A percentile compares a stretch with the other conserved stretches of the same genome.
Evolutionary conservation across 345 rosid species (phyloP).

Genomic region (Limnanthes douglasii): DNA sequence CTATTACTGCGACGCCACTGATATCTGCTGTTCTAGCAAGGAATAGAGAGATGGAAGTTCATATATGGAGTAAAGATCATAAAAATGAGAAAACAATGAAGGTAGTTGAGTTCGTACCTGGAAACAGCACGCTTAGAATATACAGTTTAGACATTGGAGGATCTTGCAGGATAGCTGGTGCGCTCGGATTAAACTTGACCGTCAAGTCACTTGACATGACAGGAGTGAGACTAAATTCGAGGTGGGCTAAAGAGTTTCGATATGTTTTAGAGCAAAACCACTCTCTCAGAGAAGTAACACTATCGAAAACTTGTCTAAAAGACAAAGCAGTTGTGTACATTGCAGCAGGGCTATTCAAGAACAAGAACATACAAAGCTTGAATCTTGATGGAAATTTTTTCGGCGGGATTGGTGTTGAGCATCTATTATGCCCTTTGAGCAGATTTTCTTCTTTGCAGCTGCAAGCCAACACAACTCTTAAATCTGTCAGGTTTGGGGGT

Average conservation of each 20-base stretch:
- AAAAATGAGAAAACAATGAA: conserved; percentile 46
- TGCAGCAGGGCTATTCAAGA: conserved; percentile 89
- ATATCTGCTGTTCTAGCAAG: conserved; percentile 80
- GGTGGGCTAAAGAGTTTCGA: conserved; percentile 78
- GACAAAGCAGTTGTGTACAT: conserved; percentile 76
- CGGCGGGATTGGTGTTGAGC: conserved; percentile 58
- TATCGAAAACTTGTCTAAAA: conserved; percentile 67
- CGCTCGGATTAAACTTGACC: conserved; percentile 67
- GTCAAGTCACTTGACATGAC: conserved; percentile 75
- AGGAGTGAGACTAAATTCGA: conserved; percentile 52
- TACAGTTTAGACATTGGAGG: conserved; percentile 53
- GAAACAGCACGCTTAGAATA: conserved; percentile 41
- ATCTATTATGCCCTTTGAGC: conserved; percentile 79
- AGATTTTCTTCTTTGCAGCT: conserved; percentile 76
- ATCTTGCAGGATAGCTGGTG: conserved; percentile 66
- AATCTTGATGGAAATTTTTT: conserved; percentile 73
- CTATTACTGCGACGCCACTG: conserved; percentile 60
- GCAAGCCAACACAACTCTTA: conserved; percentile 76
- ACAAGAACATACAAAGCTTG: conserved; percentile 50
- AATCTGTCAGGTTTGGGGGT: conserved; percentile 58
- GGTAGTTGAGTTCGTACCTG: conserved; percentile 72
- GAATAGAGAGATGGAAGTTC: conserved; percentile 71
- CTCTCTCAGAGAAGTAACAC: conserved; percentile 49
- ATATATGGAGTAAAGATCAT: conserved; percentile 60
- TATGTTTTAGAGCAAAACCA: conserved; percentile 82